Percentiles rank a stretch among this genome's conserved stretches.
phyloP scores from a whole-genome alignment of 2,329 filamentous ascomycete genomes.

The Epicoccum sorghinum region DNA sequence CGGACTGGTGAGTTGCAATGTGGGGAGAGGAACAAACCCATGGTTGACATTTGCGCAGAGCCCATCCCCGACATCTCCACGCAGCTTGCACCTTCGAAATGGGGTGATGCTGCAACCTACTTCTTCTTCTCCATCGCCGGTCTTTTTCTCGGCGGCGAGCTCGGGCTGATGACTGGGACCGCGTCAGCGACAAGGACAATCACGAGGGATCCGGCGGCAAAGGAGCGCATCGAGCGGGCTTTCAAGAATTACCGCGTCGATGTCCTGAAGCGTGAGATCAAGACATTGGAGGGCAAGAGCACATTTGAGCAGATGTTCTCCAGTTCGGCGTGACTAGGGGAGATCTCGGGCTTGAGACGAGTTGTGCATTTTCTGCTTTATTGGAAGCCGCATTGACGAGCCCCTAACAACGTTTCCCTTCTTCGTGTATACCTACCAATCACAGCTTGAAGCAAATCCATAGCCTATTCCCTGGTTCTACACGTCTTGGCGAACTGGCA shows the following conservation, averaged over 20 bases:
- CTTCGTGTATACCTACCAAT: too few relatives aligned
- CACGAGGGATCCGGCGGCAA: constrained; percentile 59
- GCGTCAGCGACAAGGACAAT: constrained; percentile 61
- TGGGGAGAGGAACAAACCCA: background rate
- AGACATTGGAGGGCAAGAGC: constrained; percentile 57
- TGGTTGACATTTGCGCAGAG: constrained; percentile 50
- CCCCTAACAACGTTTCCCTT: too few relatives aligned
- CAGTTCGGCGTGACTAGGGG: constrained; percentile 8
- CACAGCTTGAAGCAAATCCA: background rate
- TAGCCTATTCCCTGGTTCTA: too few relatives aligned
- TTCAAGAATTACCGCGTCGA: constrained; percentile 69
- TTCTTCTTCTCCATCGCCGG: constrained; percentile 67
- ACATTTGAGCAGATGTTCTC: constrained; percentile 39
- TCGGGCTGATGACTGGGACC: constrained; percentile 64
- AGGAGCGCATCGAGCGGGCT: constrained; percentile 65
- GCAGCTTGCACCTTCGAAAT: constrained; percentile 61
- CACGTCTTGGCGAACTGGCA: too few relatives aligned
- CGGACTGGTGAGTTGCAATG: constrained; percentile 54
- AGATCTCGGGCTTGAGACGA: constrained; percentile 8
- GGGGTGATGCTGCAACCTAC: constrained; percentile 68
- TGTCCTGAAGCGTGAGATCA: constrained; percentile 65
- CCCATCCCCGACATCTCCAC: constrained; percentile 66
- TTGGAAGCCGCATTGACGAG: constrained; percentile 15
- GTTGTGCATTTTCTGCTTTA: constrained; percentile 12
- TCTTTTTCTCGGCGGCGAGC: constrained; percentile 68